Base-by-base conservation (phyloP, 2,329 filamentous ascomycete genomes). In the Penicillium polonicum region DNA sequence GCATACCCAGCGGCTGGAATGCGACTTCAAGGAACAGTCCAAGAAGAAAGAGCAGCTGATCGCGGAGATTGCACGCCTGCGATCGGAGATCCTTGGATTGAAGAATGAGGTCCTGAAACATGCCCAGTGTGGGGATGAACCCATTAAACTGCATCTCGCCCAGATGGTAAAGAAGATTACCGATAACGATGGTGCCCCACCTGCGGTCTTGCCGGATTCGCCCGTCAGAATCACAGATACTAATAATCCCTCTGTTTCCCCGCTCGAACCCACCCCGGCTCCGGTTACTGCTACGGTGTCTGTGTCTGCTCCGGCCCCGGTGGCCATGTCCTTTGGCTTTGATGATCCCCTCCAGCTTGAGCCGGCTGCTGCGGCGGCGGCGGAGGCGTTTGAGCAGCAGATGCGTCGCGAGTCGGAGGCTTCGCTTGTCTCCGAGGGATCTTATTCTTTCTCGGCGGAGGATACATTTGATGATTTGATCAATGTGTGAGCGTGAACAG, bases 1-100 rank as follows among this genome's bases (percentile, higher is more conserved):
- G 59, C 82, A 83, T 65, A 82, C 80, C 36, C 75, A 79, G 55
- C 67, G 76, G 38, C 77, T 85, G 15, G 82, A 85, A 61, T 72
- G 56, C 12, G 66, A 64, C 3, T 75, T 66, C 58, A 72, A 74
- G 27, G 70, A 74, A 43, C 68, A 74, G 19, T 73, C 72, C 5
- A 66, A 72, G 25, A 71, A 70, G 51, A 74, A 73, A 44, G 63
- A 68, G 21, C 35, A 56, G 10, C 67, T 78, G 5, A 62, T 70
- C 27, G 48, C 61, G 6, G 70, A 76, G 57, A 72, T 76, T 21
- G 68, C 70, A 1, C 68, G 66, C 1, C 61, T 78, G 31, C 74
- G 71, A 38, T 68, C 70, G 1, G 71, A 78, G 59, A 65, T 78
- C 12, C 58, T 78, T 4, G 69, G 61, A 3, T 62, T 78, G 13